Conservation (phyloP, 805 yeast species). For the Ogataea corticis region DNA sequence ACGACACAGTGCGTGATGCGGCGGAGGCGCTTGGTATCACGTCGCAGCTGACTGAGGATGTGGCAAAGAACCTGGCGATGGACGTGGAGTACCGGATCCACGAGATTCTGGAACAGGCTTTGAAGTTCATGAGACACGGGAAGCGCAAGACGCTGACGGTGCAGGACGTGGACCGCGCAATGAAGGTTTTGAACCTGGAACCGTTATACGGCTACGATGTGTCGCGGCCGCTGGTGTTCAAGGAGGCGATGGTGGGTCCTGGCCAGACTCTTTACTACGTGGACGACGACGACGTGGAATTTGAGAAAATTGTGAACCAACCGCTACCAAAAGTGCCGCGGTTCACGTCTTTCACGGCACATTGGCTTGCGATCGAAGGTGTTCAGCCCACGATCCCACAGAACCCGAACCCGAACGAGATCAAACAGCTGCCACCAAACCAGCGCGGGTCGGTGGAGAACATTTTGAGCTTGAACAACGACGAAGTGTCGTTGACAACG, state of each 20-base stretch:
- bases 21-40: slow-evolving; percentile 87
- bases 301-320: slow-evolving; percentile 88
- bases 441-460: slow-evolving; percentile 81
- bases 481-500: slow-evolving; percentile 35
- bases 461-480: slow-evolving; percentile 53
- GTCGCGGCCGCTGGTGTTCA: slow-evolving; percentile 68
- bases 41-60: slow-evolving; percentile 78
- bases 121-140: slow-evolving; percentile 92
- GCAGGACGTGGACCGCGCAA: slow-evolving; percentile 76
- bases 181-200: slow-evolving; percentile 85
- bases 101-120: slow-evolving; percentile 93
- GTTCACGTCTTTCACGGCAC: slow-evolving; percentile 88
- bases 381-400: slow-evolving; percentile 98
- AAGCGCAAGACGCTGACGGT: slow-evolving; percentile 82
- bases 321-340: slow-evolving; percentile 96
- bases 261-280: slow-evolving; percentile 93
- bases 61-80: slow-evolving; percentile 93
- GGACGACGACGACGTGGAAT: slow-evolving; percentile 90
- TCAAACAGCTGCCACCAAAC: slow-evolving; percentile 72
- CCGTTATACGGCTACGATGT: slow-evolving; percentile 89
- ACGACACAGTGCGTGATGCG: slow-evolving; percentile 94
- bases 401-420: slow-evolving; percentile 83
- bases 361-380: slow-evolving; percentile 98
- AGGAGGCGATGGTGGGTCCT: slow-evolving; percentile 84
- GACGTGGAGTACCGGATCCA: slow-evolving; percentile 98